Evolutionary conservation across 164 flowering plant genomes (phyloP).

Genomic region (Hamamelis virginiana): DNA sequence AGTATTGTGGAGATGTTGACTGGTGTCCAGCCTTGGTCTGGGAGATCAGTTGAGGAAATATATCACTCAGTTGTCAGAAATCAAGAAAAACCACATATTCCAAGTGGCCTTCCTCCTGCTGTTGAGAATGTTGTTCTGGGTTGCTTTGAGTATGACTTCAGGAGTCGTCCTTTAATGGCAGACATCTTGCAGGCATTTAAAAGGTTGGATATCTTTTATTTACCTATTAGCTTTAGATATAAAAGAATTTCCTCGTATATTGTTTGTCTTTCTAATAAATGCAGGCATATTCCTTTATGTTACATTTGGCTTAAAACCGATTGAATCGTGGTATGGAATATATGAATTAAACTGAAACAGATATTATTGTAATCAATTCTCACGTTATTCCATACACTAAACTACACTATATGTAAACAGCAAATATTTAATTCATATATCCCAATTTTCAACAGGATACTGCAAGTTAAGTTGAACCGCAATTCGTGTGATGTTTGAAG

Average conservation of each 20-base stretch:
- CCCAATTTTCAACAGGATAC: too few relatives aligned
- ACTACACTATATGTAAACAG: neutral
- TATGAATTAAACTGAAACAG: neutral
- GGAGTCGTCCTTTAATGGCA: constrained; percentile 69
- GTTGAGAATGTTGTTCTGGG: constrained; percentile 70
- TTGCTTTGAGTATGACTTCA: constrained; percentile 88
- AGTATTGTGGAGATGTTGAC: constrained; percentile 84
- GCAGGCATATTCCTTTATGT: neutral
- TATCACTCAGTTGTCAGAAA: constrained; percentile 59
- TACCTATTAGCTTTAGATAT: neutral
- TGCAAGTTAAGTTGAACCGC: too few relatives aligned
- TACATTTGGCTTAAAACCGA: neutral
- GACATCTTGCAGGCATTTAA: constrained; percentile 67
- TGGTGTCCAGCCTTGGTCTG: constrained; percentile 80
- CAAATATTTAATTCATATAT: too few relatives aligned
- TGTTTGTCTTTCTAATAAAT: neutral
- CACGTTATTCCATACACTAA: neutral
- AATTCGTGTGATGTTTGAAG: too few relatives aligned
- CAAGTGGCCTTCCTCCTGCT: constrained; percentile 76
- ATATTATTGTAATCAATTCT: neutral
- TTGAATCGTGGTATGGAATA: neutral
- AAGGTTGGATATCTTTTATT: constrained; percentile 38
- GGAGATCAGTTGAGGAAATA: constrained; percentile 69
- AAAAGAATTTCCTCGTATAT: neutral
- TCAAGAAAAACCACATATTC: constrained; percentile 75